A percentile compares a stretch with the other conserved stretches of the same genome.
phyloP scores from a whole-genome alignment of 1,139 yeast species.

The Hyphopichia pseudoburtonii region DNA sequence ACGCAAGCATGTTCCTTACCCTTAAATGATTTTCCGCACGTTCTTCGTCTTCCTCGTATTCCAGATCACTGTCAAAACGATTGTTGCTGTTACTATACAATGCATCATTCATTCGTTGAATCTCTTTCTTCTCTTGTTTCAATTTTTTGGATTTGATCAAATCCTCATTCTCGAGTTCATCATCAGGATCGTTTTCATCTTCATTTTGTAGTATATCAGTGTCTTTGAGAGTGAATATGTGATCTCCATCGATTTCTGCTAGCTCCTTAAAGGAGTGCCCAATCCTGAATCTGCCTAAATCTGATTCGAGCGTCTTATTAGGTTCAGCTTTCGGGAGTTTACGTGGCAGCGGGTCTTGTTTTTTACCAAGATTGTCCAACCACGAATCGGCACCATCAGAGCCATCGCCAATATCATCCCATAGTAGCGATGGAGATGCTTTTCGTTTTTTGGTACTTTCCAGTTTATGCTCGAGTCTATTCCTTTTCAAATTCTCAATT shows the following conservation, averaged over 20 bases:
- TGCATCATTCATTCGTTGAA: constrained; percentile 22
- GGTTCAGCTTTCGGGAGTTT: too few relatives aligned
- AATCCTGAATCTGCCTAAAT: too few relatives aligned
- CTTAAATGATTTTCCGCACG: constrained; percentile 8
- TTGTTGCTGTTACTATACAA: constrained; percentile 24
- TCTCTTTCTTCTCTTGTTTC: constrained; percentile 22
- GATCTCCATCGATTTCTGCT: constrained; percentile 39
- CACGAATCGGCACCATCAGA: constrained; percentile 40
- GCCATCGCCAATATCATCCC: constrained; percentile 24
- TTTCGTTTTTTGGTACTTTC: constrained; percentile 19
- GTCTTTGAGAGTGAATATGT: constrained; percentile 68
- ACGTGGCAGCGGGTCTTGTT: too few relatives aligned
- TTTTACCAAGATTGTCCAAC: constrained; percentile 27
- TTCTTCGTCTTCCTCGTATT: constrained; percentile 14
- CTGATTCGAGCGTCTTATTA: too few relatives aligned
- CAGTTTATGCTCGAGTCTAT: constrained; percentile 18
- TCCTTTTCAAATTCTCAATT: constrained; percentile 6
- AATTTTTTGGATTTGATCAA: constrained; percentile 33
- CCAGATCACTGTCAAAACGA: constrained; percentile 15
- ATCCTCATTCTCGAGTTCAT: constrained; percentile 44
- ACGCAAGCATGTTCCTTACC: constrained; percentile 1
- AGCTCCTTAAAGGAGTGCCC: constrained; percentile 47
- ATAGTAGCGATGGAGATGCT: constrained; percentile 7
- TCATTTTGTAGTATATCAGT: constrained; percentile 50
- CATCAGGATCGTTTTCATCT: constrained; percentile 42